Evolutionary conservation across 129 eudicot genomes (phyloP), one percentile per base, ranked within the genome.

Genomic region (Smallanthus sonchifolius): DNA sequence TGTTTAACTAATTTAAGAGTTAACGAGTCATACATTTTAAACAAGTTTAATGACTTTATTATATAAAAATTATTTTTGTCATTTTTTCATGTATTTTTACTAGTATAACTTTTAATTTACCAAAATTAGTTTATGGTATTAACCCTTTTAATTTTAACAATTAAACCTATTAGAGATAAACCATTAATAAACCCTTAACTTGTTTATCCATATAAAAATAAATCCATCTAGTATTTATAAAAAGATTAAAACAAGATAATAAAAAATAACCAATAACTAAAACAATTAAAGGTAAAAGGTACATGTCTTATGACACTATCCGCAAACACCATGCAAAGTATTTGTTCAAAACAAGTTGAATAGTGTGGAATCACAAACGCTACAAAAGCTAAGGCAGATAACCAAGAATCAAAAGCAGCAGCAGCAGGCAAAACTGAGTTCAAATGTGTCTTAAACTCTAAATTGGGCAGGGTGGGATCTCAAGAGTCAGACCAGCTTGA

Each of bases 401-500:
- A 48, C n/a, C 24, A 51, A 78, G 55, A 78, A 70, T 49, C 40
- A 42, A 55, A 17, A 28, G 32, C 11, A 11, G 59, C 60, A 60
- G 42, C 34, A 32, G 63, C 49, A 79, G 83, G 74, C 83, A 79
- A 79, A 79, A 79, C 78, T 79, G 83, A 79, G 43, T 63, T 65
- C 82, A 79, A 54, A 79, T 78, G 49, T 52, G 16, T 35, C 5
- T 15, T 57, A 30, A 60, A 20, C 65, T 70, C 83, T 81, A 90
- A 43, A 94, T 83, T 16, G 98, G 97, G 56, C 87, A 86, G 8
- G 98, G 97, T 75, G 98, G 98, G 72, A 94, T 83, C 0, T 94
- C 98, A 19, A 94, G 96, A 20, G 97, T 90, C 2, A 68, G 78
- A 65, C 98, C 98, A 17, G 98, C 98, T 81, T 90, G 97, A 79